Base-by-base conservation (phyloP, 345 rosid species). In the Eucalyptus camaldulensis region DNA sequence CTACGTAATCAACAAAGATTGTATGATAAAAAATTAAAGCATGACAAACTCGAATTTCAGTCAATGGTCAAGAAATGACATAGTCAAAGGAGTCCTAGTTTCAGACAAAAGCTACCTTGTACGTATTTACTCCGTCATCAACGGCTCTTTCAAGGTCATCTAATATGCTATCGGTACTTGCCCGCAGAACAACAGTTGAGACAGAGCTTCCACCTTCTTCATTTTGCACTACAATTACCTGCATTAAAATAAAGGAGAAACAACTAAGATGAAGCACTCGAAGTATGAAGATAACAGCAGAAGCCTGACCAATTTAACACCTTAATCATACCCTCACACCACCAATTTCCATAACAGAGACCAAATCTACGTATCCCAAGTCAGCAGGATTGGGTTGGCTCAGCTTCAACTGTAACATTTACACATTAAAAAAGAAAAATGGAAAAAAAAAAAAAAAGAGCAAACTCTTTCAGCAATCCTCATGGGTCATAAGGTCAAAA, bases 121-220 rank as follows among this genome's bases (percentile, higher is more conserved):
- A 98, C 37, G 99, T 97, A 81, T 98, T 98, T 86, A 98, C 99
- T 92, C 99, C 99, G 91, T 98, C 99, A 86, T 98, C 99, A 90
- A 98, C 97, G 50, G 99, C 99, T 94, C 99, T 95, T 94, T 98
- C 99, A 91, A 97, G 99, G 91, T 98, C 99, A 89, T 98, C 99
- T 89, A 98, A 92, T 86, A 96, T 97, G 91, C 99, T 96, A 76
- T 96, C 98, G 4, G 99, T 98, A 91, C 99, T 97, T 92, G 99
- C 99, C 88, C 99, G 96, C 90, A 98, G 91, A 89, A 98, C 96
- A 90, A 98, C 97, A 85, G 99, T 97, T 47, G 96, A 91, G 13
- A 97, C 93, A 87, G 96, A 97, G 93, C 95, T 97, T 88, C 99
- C 99, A 81, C 99, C 99, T 91, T 94, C 96, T 92, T 98, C 99